Percentiles rank a stretch among this genome's conserved stretches.
Evolutionary conservation across 495 filamentous ascomycete genomes (phyloP).

Genomic region (Aspergillus leporis): DNA sequence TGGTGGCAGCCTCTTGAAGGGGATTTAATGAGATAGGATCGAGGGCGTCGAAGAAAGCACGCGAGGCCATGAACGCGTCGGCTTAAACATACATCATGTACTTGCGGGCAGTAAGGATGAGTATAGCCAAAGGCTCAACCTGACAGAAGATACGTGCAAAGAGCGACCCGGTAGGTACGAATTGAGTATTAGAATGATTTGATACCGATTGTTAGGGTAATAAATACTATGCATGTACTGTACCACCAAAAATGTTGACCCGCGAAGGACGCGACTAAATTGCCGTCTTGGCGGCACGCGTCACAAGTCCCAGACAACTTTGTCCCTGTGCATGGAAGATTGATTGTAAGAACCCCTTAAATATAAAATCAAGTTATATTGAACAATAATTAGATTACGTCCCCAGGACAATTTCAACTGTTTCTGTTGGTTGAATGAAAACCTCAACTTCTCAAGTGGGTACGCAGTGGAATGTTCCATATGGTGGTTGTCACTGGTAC

Average conservation of each 20-base stretch:
- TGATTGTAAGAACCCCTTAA: no score
- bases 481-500: no score
- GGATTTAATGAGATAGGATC: slow-evolving; percentile 38
- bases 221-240: not conserved
- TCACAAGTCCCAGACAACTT: not conserved
- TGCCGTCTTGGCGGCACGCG: slow-evolving; percentile 9
- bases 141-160: not conserved
- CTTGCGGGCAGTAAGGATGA: not conserved
- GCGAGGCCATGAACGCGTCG: slow-evolving; percentile 42
- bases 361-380: not conserved
- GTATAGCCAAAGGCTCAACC: not conserved
- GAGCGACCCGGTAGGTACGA: not conserved
- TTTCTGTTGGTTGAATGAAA: no score
- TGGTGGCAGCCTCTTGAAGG: slow-evolving; percentile 25
- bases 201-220: not conserved
- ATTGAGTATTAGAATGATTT: not conserved
- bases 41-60: slow-evolving; percentile 30
- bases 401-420: no score
- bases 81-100: slow-evolving; percentile 20
- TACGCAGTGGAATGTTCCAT: no score
- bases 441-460: no score
- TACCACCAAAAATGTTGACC: slow-evolving; percentile 3
- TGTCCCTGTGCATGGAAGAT: no score
- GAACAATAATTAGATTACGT: no score
- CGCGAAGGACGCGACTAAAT: not conserved